Evolutionary conservation across 1,284 basidiomycete genomes (phyloP), one percentile per base, ranked within the genome.

Genomic region (Moniliophthora roreri): DNA sequence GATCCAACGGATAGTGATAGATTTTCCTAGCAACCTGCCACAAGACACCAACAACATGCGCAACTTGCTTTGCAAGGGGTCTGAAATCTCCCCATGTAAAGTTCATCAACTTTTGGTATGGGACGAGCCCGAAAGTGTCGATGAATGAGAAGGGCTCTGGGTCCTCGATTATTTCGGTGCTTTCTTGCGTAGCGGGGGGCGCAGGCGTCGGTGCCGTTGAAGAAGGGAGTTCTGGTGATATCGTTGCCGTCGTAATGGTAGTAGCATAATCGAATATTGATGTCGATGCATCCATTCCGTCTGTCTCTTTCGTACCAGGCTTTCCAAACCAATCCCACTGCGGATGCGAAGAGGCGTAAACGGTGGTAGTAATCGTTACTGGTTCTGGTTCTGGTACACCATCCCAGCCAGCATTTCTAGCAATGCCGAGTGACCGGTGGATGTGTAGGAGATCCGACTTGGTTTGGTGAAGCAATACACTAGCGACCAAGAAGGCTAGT

Each of bases 1-100:
- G 79, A 59, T 78, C 74, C 49, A 83, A 62, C 11, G 82, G 81
- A 62, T 84, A 83, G 63, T 84, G 81, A 60, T 82, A 83, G 36
- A 69, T 69, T 66, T 66, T 79, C 59, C 76, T 69, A 45, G 75
- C 63, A 40, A 77, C 54, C 52, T 73, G 66, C 81, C 81, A 84
- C 13, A 80, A 64, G n/a, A 69, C 59, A 37, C 71, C 71, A 50
- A 77, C 57, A 13, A 72, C 69, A 37, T 60, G 63, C 28, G 73
- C 51, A 35, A 80, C 56, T 45, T 59, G 71, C 18, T 76, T 66
- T 18, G 73, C 45, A 11, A 52, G 35, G n/a, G 55, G 58, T 16
- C 32, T 49, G 18, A 59, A n/a, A 37, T 59, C 58, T 8, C 54
- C 50, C 58, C 58, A 59, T 7, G 53, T 48, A 4, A 55, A 48